Evolutionary conservation across 148 eudicot genomes (phyloP).

Genomic region (Rhododendron mucronatum): DNA sequence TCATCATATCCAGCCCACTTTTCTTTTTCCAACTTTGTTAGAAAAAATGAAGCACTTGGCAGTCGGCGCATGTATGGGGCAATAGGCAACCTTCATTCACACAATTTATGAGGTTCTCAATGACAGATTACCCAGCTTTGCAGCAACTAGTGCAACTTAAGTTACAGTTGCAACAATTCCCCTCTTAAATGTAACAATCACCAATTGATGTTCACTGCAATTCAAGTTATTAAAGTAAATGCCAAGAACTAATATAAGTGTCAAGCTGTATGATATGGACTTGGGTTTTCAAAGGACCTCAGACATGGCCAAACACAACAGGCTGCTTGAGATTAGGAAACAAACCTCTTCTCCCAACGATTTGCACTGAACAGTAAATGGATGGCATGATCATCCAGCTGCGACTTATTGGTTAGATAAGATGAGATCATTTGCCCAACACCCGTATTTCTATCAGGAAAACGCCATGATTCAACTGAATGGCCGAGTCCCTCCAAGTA

Average conservation of each 20-base stretch:
- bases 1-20: not conserved
- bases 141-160: not conserved
- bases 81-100: not conserved
- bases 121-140: not conserved
- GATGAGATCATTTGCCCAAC: slow-evolving; percentile 88
- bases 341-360: slow-evolving; percentile 98
- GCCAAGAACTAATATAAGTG: not conserved
- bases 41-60: not conserved
- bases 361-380: slow-evolving; percentile 92
- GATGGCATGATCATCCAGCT: slow-evolving; percentile 77
- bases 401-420: slow-evolving; percentile 71
- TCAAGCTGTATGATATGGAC: not conserved
- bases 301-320: not conserved
- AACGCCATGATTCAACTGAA: slow-evolving; percentile 77
- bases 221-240: not conserved
- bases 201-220: not conserved
- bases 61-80: not conserved
- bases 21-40: not conserved
- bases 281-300: not conserved
- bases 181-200: not conserved
- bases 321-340: not conserved
- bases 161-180: not conserved
- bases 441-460: slow-evolving; percentile 76
- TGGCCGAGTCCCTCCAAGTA: slow-evolving; percentile 54
- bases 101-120: not conserved